Evolutionary conservation across 2,329 filamentous ascomycete genomes (phyloP).

Genomic region (Claviceps humidiphila): DNA sequence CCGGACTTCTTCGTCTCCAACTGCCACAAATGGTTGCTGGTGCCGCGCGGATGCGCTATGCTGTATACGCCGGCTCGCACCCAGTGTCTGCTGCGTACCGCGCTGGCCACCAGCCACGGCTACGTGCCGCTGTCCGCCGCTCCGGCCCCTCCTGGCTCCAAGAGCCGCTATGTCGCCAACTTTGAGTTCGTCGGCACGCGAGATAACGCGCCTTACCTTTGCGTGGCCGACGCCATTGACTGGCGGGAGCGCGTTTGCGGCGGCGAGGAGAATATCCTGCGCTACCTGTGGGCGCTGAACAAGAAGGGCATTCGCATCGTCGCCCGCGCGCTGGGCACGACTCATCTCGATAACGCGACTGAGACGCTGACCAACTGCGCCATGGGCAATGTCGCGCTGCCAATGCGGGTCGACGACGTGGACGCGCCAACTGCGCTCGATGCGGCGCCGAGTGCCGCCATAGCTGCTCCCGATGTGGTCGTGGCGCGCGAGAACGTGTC

Average conservation of each 20-base stretch:
- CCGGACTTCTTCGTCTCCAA: conserved; percentile 84
- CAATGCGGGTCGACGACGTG: conserved; percentile 32
- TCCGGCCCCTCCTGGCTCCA: conserved; percentile 30
- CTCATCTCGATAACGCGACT: conserved; percentile 54
- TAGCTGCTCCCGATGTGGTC: background rate
- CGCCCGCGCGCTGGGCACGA: conserved; percentile 52
- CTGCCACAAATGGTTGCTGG: conserved; percentile 81
- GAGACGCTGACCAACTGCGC: conserved; percentile 51
- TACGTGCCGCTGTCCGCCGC: conserved; percentile 36
- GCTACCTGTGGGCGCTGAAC: conserved; percentile 51
- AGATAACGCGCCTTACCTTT: conserved; percentile 60
- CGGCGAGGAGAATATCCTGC: conserved; percentile 56
- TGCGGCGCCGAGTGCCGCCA: conserved; percentile 3
- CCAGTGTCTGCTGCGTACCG: conserved; percentile 60
- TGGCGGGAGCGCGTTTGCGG: conserved; percentile 59
- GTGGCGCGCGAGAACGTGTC: conserved; percentile 20
- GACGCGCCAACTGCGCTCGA: conserved; percentile 14
- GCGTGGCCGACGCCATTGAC: conserved; percentile 54
- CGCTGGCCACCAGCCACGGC: conserved; percentile 69
- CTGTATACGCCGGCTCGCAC: conserved; percentile 68
- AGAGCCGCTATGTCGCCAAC: conserved; percentile 49
- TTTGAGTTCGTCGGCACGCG: conserved; percentile 70
- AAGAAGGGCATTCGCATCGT: conserved; percentile 47
- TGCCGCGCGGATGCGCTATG: conserved; percentile 66
- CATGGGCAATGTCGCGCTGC: conserved; percentile 62